These are phyloP conservation scores for Cucurbitaria berberidis DNA, from an alignment of 2,329 filamentous ascomycete genomes.

Conservation along the genomic window DNA sequence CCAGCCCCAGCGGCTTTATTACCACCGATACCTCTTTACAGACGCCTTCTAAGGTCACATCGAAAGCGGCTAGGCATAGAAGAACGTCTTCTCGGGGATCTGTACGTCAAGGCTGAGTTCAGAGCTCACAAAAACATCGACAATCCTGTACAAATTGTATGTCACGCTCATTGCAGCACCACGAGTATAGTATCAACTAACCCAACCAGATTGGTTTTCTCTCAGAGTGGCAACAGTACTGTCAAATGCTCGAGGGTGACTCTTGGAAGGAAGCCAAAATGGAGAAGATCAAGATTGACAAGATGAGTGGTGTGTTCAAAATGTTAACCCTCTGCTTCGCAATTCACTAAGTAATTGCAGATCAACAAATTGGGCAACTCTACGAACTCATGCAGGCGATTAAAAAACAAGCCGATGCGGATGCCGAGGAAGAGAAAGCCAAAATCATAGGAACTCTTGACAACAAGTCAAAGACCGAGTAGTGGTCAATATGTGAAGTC, in stretches of 20 bases:
- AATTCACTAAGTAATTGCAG: slow-evolving; percentile 53
- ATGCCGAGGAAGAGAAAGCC: slow-evolving; percentile 48
- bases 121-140: slow-evolving; percentile 81
- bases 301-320: slow-evolving; percentile 82
- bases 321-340: not conserved
- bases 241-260: slow-evolving; percentile 88
- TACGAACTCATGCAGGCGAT: slow-evolving; percentile 94
- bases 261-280: slow-evolving; percentile 83
- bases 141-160: slow-evolving; percentile 88
- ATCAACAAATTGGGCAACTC: slow-evolving; percentile 90
- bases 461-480: slow-evolving; percentile 35
- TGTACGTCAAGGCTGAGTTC: slow-evolving; percentile 94
- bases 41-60: slow-evolving; percentile 84
- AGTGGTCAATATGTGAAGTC: slow-evolving; percentile 26
- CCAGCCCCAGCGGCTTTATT: slow-evolving; percentile 70
- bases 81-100: slow-evolving; percentile 82
- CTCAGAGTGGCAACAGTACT: slow-evolving; percentile 95
- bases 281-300: slow-evolving; percentile 82
- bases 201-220: slow-evolving; percentile 84
- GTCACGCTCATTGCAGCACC: slow-evolving; percentile 31
- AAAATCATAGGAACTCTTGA: slow-evolving; percentile 38
- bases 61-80: slow-evolving; percentile 76
- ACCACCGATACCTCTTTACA: slow-evolving; percentile 87
- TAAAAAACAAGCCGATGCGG: slow-evolving; percentile 57
- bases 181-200: slow-evolving; percentile 8